Evolutionary conservation across 164 flowering plant genomes (phyloP).

Genomic region (Piper betle): DNA sequence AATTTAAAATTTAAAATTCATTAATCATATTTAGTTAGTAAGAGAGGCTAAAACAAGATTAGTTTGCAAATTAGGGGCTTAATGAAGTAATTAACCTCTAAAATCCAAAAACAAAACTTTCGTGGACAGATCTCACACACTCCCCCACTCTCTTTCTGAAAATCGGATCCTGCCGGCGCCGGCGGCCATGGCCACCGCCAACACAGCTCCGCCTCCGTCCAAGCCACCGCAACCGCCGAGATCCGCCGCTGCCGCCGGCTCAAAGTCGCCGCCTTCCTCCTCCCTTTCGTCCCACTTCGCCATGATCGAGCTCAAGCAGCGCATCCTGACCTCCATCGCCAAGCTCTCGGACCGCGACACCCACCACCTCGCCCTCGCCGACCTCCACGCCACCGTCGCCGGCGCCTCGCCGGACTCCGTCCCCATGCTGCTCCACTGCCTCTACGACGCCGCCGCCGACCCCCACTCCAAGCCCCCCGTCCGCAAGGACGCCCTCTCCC

Average conservation of each 20-base stretch:
- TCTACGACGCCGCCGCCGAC: constrained; percentile 47
- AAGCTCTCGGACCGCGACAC: constrained; percentile 86
- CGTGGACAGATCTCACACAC: too few relatives aligned
- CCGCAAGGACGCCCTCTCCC: constrained; percentile 58
- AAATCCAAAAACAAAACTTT: too few relatives aligned
- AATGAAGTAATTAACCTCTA: too few relatives aligned
- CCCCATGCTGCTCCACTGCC: constrained; percentile 70
- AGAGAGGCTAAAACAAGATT: too few relatives aligned
- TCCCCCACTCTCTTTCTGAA: too few relatives aligned
- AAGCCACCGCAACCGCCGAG: too few relatives aligned
- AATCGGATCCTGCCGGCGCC: background rate
- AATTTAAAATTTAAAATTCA: too few relatives aligned
- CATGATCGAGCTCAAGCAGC: constrained; percentile 74
- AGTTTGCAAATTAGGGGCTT: too few relatives aligned
- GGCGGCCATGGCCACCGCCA: background rate
- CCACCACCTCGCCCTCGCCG: constrained; percentile 69
- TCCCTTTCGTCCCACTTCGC: constrained; percentile 57
- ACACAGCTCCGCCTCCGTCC: background rate
- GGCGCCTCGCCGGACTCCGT: constrained; percentile 43
- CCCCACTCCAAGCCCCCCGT: constrained; percentile 44
- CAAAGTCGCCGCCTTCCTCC: constrained; percentile 8
- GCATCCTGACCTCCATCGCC: constrained; percentile 58
- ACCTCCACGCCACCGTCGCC: constrained; percentile 48
- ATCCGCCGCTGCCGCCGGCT: constrained; percentile 7
- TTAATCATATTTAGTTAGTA: too few relatives aligned